A percentile compares a stretch with the other conserved stretches of the same genome.
Conservation (phyloP, 208 protist genomes). For the Zelonia costaricensis region DNA sequence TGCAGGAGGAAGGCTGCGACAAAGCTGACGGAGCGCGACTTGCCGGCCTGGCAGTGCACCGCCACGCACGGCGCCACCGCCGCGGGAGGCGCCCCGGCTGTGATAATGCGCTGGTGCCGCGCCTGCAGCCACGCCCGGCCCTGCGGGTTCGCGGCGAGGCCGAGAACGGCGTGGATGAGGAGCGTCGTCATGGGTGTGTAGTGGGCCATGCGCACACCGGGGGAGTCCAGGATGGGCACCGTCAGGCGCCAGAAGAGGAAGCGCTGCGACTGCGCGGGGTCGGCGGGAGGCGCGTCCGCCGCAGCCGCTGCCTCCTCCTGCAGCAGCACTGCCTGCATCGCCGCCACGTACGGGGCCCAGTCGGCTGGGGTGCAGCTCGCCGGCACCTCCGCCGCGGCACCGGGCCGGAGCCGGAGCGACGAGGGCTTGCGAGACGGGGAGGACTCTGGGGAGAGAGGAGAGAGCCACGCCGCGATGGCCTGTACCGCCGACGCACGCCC, state of each 20-base stretch:
- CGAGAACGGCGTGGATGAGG: constrained; percentile 27
- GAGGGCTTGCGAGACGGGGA: not conserved
- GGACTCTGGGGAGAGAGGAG: not conserved
- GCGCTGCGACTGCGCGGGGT: not conserved
- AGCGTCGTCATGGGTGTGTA: constrained; percentile 29
- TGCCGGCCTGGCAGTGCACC: constrained; percentile 75
- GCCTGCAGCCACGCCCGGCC: not conserved
- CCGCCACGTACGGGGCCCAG: constrained; percentile 5
- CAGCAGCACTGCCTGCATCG: constrained; percentile 17
- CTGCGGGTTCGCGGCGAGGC: not conserved
- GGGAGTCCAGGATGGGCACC: constrained; percentile 35
- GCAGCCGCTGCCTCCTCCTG: constrained; percentile 3
- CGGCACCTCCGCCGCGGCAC: not conserved
- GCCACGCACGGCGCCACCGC: constrained; percentile 36
- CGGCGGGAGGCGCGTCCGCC: no score
- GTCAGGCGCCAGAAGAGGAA: constrained; percentile 37
- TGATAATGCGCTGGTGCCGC: not conserved
- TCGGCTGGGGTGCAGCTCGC: not conserved
- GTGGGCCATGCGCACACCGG: constrained; percentile 5
- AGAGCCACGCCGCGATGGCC: constrained; percentile 11
- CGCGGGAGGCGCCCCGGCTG: not conserved
- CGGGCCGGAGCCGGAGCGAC: not conserved
- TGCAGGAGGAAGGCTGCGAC: constrained; percentile 64
- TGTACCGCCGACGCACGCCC: not conserved
- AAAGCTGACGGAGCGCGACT: constrained; percentile 64